A percentile compares a stretch with the other conserved stretches of the same genome.
These are phyloP conservation scores for Fragaria nilgerrensis DNA, from an alignment of 306 rosid species.

Conservation along the genomic window DNA sequence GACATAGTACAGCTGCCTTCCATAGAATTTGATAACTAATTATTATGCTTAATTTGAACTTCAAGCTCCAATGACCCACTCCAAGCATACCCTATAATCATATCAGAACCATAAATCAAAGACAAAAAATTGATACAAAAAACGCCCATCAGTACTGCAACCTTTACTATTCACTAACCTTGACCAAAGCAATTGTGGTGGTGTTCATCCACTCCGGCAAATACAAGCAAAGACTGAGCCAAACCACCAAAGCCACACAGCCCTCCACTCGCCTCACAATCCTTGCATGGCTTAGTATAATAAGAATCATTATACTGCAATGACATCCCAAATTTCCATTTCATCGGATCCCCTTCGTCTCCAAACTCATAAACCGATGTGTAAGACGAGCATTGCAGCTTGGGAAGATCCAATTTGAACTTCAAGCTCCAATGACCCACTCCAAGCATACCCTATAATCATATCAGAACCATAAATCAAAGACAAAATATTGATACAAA, in stretches of 20 bases:
- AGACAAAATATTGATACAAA: background rate
- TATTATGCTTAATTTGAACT: conserved; percentile 24
- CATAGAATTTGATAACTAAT: background rate
- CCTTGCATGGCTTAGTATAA: conserved; percentile 29
- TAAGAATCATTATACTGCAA: conserved; percentile 49
- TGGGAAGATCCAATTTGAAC: conserved; percentile 51
- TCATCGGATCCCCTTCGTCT: conserved; percentile 53
- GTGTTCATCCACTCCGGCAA: conserved; percentile 39
- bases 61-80: conserved; percentile 38
- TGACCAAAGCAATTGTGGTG: conserved; percentile 38
- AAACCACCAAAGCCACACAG: conserved; percentile 44
- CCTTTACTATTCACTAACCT: conserved; percentile 30
- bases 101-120: conserved; percentile 9
- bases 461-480: conserved; percentile 13
- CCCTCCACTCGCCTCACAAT: conserved; percentile 47
- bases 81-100: conserved; percentile 40
- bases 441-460: conserved; percentile 41
- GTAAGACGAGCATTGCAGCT: conserved; percentile 53
- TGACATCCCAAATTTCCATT: conserved; percentile 50
- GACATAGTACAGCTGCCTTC: background rate
- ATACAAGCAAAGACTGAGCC: conserved; percentile 45
- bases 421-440: conserved; percentile 36
- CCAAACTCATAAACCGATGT: conserved; percentile 48
- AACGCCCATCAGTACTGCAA: background rate
- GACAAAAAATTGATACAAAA: background rate